A percentile compares a stretch with the other conserved stretches of the same genome.
phyloP scores from a whole-genome alignment of 352 stramenopile species.

The Phytophthora pseudosyringae region DNA sequence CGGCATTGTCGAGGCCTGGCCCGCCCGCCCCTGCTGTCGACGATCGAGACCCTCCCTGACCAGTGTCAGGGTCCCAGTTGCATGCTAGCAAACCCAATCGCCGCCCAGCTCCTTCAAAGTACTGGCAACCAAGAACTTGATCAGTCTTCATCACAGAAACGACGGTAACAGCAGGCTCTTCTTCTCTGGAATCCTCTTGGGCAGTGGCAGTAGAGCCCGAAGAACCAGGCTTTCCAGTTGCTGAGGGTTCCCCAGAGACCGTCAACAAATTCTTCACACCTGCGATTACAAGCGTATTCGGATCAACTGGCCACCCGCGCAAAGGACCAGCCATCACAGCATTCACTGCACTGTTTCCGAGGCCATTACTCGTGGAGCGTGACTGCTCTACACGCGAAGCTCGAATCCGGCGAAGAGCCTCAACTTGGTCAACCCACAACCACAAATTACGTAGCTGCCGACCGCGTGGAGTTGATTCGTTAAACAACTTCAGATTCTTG shows the following conservation, averaged over 20 bases:
- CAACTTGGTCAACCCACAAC: slow-evolving; percentile 88
- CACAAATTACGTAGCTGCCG: slow-evolving; percentile 72
- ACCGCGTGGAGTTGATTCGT: slow-evolving; percentile 39
- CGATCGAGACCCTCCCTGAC: slow-evolving; percentile 33
- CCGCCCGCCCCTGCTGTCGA: slow-evolving; percentile 30
- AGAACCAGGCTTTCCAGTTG: slow-evolving; percentile 9
- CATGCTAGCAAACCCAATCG: slow-evolving; percentile 76
- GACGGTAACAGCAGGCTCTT: slow-evolving; percentile 35
- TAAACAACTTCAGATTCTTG: slow-evolving; percentile 82
- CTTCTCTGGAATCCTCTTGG: slow-evolving; percentile 31
- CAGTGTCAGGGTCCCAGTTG: slow-evolving; percentile 84
- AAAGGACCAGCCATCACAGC: slow-evolving; percentile 48
- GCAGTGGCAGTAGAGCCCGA: slow-evolving; percentile 16
- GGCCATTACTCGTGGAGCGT: slow-evolving; percentile 31
- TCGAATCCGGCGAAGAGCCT: slow-evolving; percentile 70
- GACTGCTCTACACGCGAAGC: slow-evolving; percentile 60
- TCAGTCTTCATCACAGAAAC: slow-evolving; percentile 67
- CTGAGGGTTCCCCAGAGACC: slow-evolving; percentile 28
- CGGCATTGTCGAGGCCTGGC: slow-evolving; percentile 39
- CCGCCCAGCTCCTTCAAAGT: slow-evolving; percentile 77
- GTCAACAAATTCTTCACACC: slow-evolving; percentile 76
- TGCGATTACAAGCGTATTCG: slow-evolving; percentile 60
- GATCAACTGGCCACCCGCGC: slow-evolving; percentile 75
- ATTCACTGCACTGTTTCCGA: slow-evolving; percentile 36
- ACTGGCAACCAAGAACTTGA: slow-evolving; percentile 68